Conservation (phyloP, 805 yeast species). For the baker's yeast (Saccharomyces cerevisiae) region DNA sequence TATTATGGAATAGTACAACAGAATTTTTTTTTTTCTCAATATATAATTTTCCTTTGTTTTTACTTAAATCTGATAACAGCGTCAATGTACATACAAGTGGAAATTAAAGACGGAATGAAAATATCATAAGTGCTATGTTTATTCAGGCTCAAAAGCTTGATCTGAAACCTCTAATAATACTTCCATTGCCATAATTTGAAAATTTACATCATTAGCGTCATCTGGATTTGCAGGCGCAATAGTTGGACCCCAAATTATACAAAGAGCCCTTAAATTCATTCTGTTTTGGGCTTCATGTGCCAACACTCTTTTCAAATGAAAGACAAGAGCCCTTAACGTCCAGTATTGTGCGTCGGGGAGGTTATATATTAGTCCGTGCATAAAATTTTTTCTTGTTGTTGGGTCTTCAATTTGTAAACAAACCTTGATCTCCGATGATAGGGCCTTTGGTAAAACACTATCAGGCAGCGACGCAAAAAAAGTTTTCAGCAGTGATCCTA, state of each 20-base stretch:
- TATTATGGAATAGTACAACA: background rate
- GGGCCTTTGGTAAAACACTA: conserved; percentile 23
- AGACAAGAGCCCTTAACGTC: conserved; percentile 73
- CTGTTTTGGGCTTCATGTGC: conserved; percentile 55
- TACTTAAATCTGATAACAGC: background rate
- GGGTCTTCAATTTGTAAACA: conserved; percentile 67
- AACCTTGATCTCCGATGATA: conserved; percentile 26
- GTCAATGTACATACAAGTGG: background rate
- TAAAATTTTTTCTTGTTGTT: conserved; percentile 54
- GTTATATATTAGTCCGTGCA: conserved; percentile 82
- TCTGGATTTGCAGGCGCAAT: conserved; percentile 60
- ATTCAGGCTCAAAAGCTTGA: conserved; percentile 65
- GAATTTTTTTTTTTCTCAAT: background rate
- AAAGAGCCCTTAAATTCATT: conserved; percentile 74
- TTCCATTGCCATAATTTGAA: conserved; percentile 71
- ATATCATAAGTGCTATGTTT: background rate
- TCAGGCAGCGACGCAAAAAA: conserved; percentile 83
- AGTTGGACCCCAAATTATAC: conserved; percentile 94
- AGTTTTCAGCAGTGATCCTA: conserved; percentile 79
- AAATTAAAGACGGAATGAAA: conserved; percentile 1
- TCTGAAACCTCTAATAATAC: conserved; percentile 76
- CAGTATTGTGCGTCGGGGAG: conserved; percentile 93
- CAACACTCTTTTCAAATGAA: conserved; percentile 75
- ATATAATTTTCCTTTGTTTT: background rate
- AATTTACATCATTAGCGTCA: conserved; percentile 65